Percentiles rank a stretch among this genome's conserved stretches.
Evolutionary conservation across 129 eudicot genomes (phyloP).

Genomic region (Apium graveolens): DNA sequence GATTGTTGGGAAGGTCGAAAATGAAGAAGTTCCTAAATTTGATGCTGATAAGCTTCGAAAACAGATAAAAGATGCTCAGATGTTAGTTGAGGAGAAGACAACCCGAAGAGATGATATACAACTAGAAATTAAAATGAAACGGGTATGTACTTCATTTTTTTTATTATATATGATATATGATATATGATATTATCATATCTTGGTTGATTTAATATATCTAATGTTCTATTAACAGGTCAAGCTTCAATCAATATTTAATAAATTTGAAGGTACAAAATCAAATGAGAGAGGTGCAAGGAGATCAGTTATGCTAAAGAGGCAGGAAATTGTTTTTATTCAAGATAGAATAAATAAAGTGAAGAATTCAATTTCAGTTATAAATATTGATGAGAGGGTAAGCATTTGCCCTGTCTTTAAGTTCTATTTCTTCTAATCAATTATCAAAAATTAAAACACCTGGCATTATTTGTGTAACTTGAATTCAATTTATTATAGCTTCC

Average conservation of each 20-base stretch:
- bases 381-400: constrained; percentile 51
- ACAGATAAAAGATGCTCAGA: constrained; percentile 51
- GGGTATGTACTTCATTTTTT: constrained; percentile 33
- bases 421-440: not conserved
- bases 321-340: constrained; percentile 55
- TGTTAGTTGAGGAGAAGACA: constrained; percentile 65
- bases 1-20: too few species aligned
- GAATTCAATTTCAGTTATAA: constrained; percentile 64
- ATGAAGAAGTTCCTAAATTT: constrained; percentile 42
- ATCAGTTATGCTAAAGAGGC: constrained; percentile 43
- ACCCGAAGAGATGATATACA: constrained; percentile 52
- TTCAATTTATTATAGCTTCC: not conserved
- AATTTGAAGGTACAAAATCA: constrained; percentile 38
- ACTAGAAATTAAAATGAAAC: constrained; percentile 28
- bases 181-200: not conserved
- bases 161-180: not conserved
- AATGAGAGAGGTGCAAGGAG: constrained; percentile 45
- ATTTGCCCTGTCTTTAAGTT: constrained; percentile 2
- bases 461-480: not conserved
- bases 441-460: not conserved
- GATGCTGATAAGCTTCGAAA: constrained; percentile 55
- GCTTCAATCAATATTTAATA: constrained; percentile 26
- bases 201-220: constrained; percentile 4
- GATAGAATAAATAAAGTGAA: constrained; percentile 46
- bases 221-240: constrained; percentile 36